These are phyloP conservation scores for Curvularia spicifera DNA, from an alignment of 2,329 filamentous ascomycete genomes.

Conservation along the genomic window DNA sequence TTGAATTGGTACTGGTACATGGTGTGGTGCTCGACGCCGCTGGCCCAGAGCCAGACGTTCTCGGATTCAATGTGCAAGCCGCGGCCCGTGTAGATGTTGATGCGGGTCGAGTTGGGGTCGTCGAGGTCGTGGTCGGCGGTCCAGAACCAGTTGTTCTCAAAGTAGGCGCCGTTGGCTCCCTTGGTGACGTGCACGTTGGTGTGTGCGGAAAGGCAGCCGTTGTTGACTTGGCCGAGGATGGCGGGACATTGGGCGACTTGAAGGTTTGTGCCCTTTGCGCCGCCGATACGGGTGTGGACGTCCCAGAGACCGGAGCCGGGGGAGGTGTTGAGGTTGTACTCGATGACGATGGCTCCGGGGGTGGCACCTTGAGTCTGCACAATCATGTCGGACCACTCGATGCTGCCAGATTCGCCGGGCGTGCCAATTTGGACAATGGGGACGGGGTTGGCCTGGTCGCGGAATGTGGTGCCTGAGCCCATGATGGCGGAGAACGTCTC, in stretches of 20 bases:
- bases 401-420: slow-evolving; percentile 67
- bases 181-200: slow-evolving; percentile 58
- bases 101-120: slow-evolving; percentile 71
- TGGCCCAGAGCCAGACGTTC: slow-evolving; percentile 66
- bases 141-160: slow-evolving; percentile 93
- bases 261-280: slow-evolving; percentile 77
- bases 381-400: slow-evolving; percentile 78
- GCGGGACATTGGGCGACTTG: slow-evolving; percentile 80
- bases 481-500: slow-evolving; percentile 87
- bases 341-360: slow-evolving; percentile 72
- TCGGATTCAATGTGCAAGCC: slow-evolving; percentile 74
- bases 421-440: slow-evolving; percentile 72
- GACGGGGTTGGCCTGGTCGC: slow-evolving; percentile 61
- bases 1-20: slow-evolving; percentile 84
- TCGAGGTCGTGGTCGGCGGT: slow-evolving; percentile 92
- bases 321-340: slow-evolving; percentile 69
- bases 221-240: slow-evolving; percentile 58
- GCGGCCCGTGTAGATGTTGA: slow-evolving; percentile 85
- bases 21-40: slow-evolving; percentile 66
- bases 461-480: slow-evolving; percentile 67
- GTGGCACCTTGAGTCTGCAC: slow-evolving; percentile 73
- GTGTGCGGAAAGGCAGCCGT: slow-evolving; percentile 75
- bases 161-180: slow-evolving; percentile 67
- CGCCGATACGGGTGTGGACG: slow-evolving; percentile 84
- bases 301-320: slow-evolving; percentile 76